A percentile compares a stretch with the other conserved stretches of the same genome.
Evolutionary conservation across 805 yeast species (phyloP).

Genomic region (Metschnikowia cubensis): DNA sequence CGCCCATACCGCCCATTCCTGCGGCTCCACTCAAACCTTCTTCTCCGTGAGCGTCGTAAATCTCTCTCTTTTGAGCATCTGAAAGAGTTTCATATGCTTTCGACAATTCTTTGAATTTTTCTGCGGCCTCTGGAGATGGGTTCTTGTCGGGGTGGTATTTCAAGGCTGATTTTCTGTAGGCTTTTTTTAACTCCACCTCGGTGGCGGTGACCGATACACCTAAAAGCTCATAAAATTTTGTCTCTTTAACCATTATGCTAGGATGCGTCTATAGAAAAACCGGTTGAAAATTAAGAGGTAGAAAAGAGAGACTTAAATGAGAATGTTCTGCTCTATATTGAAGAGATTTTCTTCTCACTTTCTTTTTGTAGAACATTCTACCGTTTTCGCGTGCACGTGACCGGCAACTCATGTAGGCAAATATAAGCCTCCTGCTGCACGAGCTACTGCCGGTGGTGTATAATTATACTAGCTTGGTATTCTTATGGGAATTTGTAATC

Average conservation of each 20-base stretch:
- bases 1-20: constrained; percentile 44
- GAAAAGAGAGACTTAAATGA: background rate
- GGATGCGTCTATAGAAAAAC: background rate
- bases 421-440: background rate
- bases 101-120: constrained; percentile 87
- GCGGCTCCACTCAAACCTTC: constrained; percentile 68
- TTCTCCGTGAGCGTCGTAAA: constrained; percentile 87
- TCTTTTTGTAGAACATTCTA: constrained; percentile 19
- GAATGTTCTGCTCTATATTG: constrained; percentile 4
- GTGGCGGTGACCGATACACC: constrained; percentile 69
- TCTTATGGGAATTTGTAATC: background rate
- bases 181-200: constrained; percentile 72
- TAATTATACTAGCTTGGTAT: background rate
- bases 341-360: constrained; percentile 16
- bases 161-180: constrained; percentile 76
- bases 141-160: constrained; percentile 78
- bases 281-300: background rate
- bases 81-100: constrained; percentile 85
- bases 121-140: constrained; percentile 77
- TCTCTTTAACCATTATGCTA: constrained; percentile 66
- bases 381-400: constrained; percentile 21
- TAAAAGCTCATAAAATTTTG: constrained; percentile 68
- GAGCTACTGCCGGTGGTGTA: background rate
- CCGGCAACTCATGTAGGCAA: background rate
- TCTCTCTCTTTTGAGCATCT: constrained; percentile 82